phyloP scores from a whole-genome alignment of 371 early-diverging fungal species.

The Mucor mucedo region DNA sequence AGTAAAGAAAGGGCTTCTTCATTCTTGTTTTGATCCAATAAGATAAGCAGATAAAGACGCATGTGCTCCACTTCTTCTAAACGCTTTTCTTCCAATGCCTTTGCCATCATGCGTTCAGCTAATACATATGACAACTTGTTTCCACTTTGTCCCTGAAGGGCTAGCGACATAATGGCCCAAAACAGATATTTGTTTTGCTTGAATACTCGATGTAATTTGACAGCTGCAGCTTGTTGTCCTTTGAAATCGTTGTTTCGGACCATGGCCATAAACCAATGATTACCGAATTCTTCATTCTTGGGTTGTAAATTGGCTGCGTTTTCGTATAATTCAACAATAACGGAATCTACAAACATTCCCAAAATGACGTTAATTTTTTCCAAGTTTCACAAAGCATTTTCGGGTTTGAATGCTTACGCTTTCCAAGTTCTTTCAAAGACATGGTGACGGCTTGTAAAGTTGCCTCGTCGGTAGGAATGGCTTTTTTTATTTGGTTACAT shows the following conservation, averaged over 20 bases:
- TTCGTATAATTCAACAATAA: slow-evolving; percentile 77
- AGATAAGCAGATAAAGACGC: slow-evolving; percentile 70
- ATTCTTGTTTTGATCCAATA: slow-evolving; percentile 66
- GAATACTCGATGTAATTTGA: slow-evolving; percentile 82
- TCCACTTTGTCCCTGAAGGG: slow-evolving; percentile 60
- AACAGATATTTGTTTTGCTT: slow-evolving; percentile 81
- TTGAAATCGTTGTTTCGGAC: slow-evolving; percentile 75
- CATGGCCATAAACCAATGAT: slow-evolving; percentile 86
- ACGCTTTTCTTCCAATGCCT: slow-evolving; percentile 74
- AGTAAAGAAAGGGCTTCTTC: slow-evolving; percentile 66
- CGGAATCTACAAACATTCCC: slow-evolving; percentile 47
- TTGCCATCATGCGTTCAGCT: slow-evolving; percentile 87
- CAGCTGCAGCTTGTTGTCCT: slow-evolving; percentile 82
- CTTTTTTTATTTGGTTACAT: slow-evolving; percentile 72
- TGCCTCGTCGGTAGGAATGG: slow-evolving; percentile 72
- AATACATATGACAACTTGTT: slow-evolving; percentile 67
- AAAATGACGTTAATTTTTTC: background rate
- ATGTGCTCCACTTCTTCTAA: slow-evolving; percentile 62
- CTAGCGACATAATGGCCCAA: slow-evolving; percentile 85
- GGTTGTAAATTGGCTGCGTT: slow-evolving; percentile 69
- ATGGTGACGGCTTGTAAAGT: slow-evolving; percentile 77
- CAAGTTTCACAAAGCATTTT: background rate
- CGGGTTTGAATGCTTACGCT: slow-evolving; percentile 43
- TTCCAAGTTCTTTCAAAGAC: slow-evolving; percentile 67
- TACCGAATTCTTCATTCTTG: slow-evolving; percentile 75